Evolutionary conservation across 163 green algal species (phyloP).

Genomic region (Scenedesmus sp.): DNA sequence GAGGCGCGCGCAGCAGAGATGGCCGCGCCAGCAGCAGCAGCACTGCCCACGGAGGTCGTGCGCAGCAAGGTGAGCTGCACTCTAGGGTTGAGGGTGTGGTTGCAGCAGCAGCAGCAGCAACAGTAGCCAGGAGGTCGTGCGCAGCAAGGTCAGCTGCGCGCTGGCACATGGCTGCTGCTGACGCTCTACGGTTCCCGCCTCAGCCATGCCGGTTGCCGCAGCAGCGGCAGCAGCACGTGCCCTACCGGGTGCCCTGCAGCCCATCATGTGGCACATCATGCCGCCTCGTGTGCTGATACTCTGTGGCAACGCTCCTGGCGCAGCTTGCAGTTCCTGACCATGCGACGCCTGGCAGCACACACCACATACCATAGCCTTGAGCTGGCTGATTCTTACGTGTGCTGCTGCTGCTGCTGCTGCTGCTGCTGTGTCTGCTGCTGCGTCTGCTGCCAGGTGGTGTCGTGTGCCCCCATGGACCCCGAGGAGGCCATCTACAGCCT

Average conservation of each 20-base stretch:
- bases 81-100: neutral
- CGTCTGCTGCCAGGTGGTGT: conserved; percentile 63
- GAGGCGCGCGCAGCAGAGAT: conserved; percentile 27
- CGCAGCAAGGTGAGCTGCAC: conserved; percentile 41
- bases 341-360: neutral
- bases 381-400: neutral
- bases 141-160: too few relatives aligned
- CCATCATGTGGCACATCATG: neutral
- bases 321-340: neutral
- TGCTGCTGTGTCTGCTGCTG: neutral
- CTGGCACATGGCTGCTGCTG: too few relatives aligned
- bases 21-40: neutral
- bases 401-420: neutral
- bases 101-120: neutral
- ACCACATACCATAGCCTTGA: neutral
- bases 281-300: neutral
- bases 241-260: neutral
- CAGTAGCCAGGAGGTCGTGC: neutral
- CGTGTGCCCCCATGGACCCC: conserved; percentile 70
- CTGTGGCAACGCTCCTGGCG: too few relatives aligned
- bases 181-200: too few relatives aligned
- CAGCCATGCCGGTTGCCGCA: too few relatives aligned
- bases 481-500: conserved; percentile 84
- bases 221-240: neutral
- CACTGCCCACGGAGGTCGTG: conserved; percentile 26